A percentile compares a stretch with the other conserved stretches of the same genome.
These are phyloP conservation scores for Trametes sp. DNA, from an alignment of 1,284 basidiomycete genomes.

Conservation along the genomic window DNA sequence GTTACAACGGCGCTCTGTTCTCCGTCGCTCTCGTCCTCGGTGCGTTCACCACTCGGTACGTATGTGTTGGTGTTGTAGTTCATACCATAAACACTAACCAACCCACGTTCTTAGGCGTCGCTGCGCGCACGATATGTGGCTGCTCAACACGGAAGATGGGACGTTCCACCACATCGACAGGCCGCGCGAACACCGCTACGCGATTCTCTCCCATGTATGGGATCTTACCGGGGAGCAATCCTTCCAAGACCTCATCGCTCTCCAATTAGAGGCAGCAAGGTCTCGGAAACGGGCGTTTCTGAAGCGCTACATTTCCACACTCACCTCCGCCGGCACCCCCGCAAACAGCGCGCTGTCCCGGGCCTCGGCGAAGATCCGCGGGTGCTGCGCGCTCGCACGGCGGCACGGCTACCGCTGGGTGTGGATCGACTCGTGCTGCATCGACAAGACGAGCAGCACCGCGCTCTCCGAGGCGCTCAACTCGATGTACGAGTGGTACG, in stretches of 20 bases:
- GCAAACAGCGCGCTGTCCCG: conserved; percentile 1
- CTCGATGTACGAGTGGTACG: conserved; percentile 33
- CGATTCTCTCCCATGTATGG: conserved; percentile 30
- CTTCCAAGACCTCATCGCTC: conserved; percentile 27
- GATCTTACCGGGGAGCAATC: conserved; percentile 21
- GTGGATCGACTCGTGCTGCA: conserved; percentile 33
- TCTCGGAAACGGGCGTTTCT: neutral
- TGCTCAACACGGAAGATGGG: conserved; percentile 23
- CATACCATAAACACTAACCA: too few relatives aligned
- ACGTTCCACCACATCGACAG: conserved; percentile 23
- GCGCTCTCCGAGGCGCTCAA: conserved; percentile 34
- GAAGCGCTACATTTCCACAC: neutral
- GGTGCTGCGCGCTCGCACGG: conserved; percentile 25
- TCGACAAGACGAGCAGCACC: conserved; percentile 33
- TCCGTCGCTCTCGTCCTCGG: too few relatives aligned
- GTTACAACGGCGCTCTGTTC: too few relatives aligned
- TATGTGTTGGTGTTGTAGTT: too few relatives aligned
- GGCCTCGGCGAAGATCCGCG: conserved; percentile 23
- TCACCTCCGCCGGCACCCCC: neutral
- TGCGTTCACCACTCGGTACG: too few relatives aligned
- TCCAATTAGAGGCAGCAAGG: conserved; percentile 12
- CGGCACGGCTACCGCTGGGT: conserved; percentile 28
- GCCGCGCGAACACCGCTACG: conserved; percentile 29
- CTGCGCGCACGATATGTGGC: conserved; percentile 20
- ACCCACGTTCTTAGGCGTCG: too few relatives aligned